A percentile compares a stretch with the other conserved stretches of the same genome.
phyloP scores from a whole-genome alignment of 371 early-diverging fungal genomes.

The Mucor mucedo region DNA sequence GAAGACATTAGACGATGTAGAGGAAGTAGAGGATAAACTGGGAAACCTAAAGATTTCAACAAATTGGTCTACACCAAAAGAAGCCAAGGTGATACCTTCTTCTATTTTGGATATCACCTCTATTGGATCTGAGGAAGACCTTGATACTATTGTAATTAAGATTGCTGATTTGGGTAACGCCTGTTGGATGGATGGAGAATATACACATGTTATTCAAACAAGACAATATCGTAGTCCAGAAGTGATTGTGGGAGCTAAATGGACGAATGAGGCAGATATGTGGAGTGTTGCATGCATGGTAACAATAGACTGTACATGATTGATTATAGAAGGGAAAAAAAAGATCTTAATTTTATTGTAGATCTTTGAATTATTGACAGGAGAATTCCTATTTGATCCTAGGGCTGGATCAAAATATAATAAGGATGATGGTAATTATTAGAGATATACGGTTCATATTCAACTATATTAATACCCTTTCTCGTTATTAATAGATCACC shows the following conservation, averaged over 20 bases:
- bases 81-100: conserved; percentile 33
- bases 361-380: conserved; percentile 85
- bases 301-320: conserved; percentile 5
- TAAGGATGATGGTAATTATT: conserved; percentile 83
- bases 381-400: conserved; percentile 96
- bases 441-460: not conserved
- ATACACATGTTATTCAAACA: conserved; percentile 96
- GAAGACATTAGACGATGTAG: conserved; percentile 23
- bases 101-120: conserved; percentile 39
- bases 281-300: conserved; percentile 97
- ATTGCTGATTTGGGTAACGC: conserved; percentile 98
- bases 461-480: not conserved
- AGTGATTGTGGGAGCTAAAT: conserved; percentile 93
- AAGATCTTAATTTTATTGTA: conserved; percentile 3
- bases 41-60: conserved; percentile 15
- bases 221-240: conserved; percentile 98
- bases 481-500: conserved; percentile 71
- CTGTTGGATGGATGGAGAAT: conserved; percentile 92
- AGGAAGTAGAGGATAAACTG: conserved; percentile 15
- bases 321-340: too few species aligned
- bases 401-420: conserved; percentile 80
- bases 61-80: conserved; percentile 9
- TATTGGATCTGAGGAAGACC: conserved; percentile 15
- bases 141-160: conserved; percentile 75
- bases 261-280: conserved; percentile 90